phyloP scores from a whole-genome alignment of 2,329 filamentous ascomycete species.

The Pseudogymnoascus sp. region DNA sequence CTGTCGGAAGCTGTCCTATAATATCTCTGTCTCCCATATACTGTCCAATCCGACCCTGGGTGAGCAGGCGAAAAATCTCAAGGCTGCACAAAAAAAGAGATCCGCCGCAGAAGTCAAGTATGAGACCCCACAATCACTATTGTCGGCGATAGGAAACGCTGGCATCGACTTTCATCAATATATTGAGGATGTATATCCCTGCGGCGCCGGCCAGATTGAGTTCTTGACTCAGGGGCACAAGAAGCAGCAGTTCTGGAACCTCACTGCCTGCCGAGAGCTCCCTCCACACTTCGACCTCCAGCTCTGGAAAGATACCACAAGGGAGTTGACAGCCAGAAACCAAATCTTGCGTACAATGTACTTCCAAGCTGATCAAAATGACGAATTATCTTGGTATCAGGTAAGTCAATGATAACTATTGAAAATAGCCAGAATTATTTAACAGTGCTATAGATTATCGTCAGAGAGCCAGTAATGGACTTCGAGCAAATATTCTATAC shows the following conservation, averaged over 20 bases:
- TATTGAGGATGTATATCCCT: conserved; percentile 19
- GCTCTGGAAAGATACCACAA: conserved; percentile 11
- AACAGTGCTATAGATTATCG: conserved; percentile 15
- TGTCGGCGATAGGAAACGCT: neutral
- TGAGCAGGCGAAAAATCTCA: conserved; percentile 10
- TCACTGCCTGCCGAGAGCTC: conserved; percentile 12
- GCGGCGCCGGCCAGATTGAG: conserved; percentile 17
- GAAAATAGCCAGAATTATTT: neutral
- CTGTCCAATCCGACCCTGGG: neutral
- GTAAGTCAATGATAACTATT: neutral
- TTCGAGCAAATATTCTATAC: conserved; percentile 14
- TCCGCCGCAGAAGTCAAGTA: neutral
- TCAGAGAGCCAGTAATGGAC: conserved; percentile 17
- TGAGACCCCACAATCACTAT: neutral
- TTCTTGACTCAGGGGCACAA: conserved; percentile 17
- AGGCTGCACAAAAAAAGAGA: neutral
- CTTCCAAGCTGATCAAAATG: conserved; percentile 14
- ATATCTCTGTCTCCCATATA: conserved; percentile 2
- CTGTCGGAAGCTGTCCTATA: neutral
- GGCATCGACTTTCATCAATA: neutral
- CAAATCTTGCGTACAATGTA: conserved; percentile 18
- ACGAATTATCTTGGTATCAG: conserved; percentile 3
- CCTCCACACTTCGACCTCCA: conserved; percentile 7
- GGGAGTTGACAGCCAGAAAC: conserved; percentile 14
- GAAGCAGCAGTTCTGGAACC: conserved; percentile 17